Percentiles rank a stretch among this genome's conserved stretches.
phyloP scores from a whole-genome alignment of 2,329 filamentous ascomycete species.

The Aspergillus texensis region DNA sequence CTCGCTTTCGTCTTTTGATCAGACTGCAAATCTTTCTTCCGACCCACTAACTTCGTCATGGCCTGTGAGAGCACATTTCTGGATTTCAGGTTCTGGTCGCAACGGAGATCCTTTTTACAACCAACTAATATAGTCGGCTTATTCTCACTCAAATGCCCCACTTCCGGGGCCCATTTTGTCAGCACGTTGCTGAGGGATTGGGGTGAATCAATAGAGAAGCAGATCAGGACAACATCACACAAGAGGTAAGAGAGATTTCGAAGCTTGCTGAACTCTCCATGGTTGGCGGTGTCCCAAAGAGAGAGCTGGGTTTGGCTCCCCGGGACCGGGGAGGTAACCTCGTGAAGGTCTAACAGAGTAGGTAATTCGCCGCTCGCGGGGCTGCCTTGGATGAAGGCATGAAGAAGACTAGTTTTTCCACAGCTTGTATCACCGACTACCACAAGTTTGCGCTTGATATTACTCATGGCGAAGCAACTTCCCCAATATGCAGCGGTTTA shows the following conservation, averaged over 20 bases:
- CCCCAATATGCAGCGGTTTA: no score
- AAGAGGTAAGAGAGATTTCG: neutral
- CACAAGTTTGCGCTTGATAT: neutral
- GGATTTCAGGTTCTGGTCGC: neutral
- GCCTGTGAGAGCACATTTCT: neutral
- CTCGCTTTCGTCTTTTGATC: neutral
- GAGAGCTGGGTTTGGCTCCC: neutral
- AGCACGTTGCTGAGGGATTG: neutral
- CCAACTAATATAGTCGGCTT: neutral
- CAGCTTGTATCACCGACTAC: neutral
- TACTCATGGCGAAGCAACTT: neutral
- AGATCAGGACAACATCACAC: neutral
- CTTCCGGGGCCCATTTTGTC: neutral
- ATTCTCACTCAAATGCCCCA: neutral
- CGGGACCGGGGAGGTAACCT: neutral
- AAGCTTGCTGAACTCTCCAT: neutral
- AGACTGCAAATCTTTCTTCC: neutral
- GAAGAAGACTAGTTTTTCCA: neutral
- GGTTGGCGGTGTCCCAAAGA: neutral
- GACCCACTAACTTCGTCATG: neutral
- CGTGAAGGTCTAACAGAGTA: neutral
- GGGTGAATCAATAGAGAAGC: neutral
- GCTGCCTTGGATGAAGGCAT: neutral
- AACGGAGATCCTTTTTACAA: neutral
- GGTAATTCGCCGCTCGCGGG: neutral